Evolutionary conservation across 352 stramenopile species (phyloP).

Genomic region (Globisporangium radiosum): DNA sequence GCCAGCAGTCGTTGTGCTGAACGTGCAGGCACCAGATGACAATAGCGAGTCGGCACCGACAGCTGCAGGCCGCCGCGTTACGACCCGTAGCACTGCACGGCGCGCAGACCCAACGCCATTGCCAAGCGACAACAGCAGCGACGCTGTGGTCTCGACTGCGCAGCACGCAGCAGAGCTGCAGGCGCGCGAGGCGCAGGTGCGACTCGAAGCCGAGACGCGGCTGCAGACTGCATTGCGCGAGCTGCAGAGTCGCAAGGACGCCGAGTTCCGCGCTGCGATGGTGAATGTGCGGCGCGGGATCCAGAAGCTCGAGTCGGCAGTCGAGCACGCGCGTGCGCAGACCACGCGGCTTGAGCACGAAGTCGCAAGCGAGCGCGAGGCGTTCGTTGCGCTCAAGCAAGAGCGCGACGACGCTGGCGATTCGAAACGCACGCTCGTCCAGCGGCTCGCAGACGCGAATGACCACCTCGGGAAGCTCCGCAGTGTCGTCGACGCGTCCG

Average conservation of each 20-base stretch:
- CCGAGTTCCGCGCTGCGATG: slow-evolving; percentile 60
- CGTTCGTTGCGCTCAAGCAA: slow-evolving; percentile 45
- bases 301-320: slow-evolving; percentile 49
- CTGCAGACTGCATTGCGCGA: slow-evolving; percentile 48
- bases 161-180: slow-evolving; percentile 56
- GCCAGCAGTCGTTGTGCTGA: slow-evolving; percentile 59
- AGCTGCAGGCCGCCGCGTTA: slow-evolving; percentile 5
- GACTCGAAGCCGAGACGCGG: slow-evolving; percentile 40
- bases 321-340: slow-evolving; percentile 39
- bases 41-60: slow-evolving; percentile 15
- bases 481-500: slow-evolving; percentile 36
- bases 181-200: slow-evolving; percentile 40
- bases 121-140: background rate
- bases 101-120: background rate
- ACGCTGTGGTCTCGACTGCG: slow-evolving; percentile 24
- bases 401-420: slow-evolving; percentile 47
- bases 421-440: slow-evolving; percentile 31
- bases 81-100: background rate
- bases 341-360: slow-evolving; percentile 51
- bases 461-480: slow-evolving; percentile 56
- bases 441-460: slow-evolving; percentile 65
- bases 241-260: slow-evolving; percentile 60
- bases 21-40: slow-evolving; percentile 37
- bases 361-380: slow-evolving; percentile 37
- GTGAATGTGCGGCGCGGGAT: slow-evolving; percentile 69